Evolutionary conservation across 768 basidiomycete species (phyloP), one percentile per base, ranked within the genome.

Genomic region (Phylloporus sp.): DNA sequence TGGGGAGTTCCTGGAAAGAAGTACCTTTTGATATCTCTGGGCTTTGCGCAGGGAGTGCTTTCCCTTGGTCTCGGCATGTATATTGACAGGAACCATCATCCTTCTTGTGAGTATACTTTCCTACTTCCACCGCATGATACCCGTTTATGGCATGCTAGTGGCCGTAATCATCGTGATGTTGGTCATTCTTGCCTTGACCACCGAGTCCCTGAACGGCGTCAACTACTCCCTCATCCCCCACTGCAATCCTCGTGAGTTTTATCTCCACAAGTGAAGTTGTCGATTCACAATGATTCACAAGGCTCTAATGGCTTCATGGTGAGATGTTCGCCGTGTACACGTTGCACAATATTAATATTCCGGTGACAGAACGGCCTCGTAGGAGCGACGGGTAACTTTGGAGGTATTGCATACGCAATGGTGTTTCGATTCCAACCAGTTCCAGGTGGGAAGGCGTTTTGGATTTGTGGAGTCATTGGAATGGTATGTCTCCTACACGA

Each of bases 181-280:
- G n/a, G 66, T 73, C 10, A 60, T 75, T 34, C 66, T 75, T 47
- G 76, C 67, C 7, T 38, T 71, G 12, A 62, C 61, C 50, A 72
- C 71, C 34, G 75, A 78, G 58, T 63, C 73, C 12, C 78, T 69
- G 0, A 80, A 80, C 53, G 80, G 80, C 6, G 72, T 74, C 3
- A 79, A 75, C 57, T 80, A 79, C 54, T 65, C 76, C n/a, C 70
- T 77, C 38, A 75, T 78, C 0, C 78, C 79, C 0, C 78, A 79
- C 55, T 76, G 76, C 61, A 77, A 76, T 54, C 59, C 75, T 12
- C 68, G 69, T 64, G 66, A 64, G 57, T 71, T 9, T 18, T 12
- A 16, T 43, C 27, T 18, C 27, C 9, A 28, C n/a, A 20, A 43
- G 41, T 27, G 20, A 18, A 43, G 20, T 18, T 9, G 6, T 23